Percentiles rank a stretch among this genome's conserved stretches.
phyloP scores from a whole-genome alignment of 176 grass and related monocot genomes.

The Coix lacrymajobi region DNA sequence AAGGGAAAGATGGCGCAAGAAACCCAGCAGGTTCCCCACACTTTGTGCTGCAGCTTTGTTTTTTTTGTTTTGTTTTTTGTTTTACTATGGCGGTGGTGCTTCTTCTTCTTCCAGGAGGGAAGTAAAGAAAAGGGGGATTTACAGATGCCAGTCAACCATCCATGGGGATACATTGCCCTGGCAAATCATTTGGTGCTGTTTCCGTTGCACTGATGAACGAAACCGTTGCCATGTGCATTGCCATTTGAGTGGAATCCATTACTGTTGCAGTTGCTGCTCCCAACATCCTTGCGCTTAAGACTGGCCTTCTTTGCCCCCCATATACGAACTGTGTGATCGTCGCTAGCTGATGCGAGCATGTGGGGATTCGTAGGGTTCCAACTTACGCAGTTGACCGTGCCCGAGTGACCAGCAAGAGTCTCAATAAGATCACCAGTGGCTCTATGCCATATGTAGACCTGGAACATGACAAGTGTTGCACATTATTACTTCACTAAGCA shows the following conservation, averaged over 20 bases:
- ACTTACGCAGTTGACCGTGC: constrained; percentile 81
- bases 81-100: constrained; percentile 7
- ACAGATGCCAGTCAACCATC: constrained; percentile 39
- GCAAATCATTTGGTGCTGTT: constrained; percentile 56
- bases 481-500: background rate
- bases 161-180: background rate
- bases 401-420: constrained; percentile 70
- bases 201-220: constrained; percentile 63
- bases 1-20: constrained; percentile 39
- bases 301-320: constrained; percentile 64
- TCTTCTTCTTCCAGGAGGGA: constrained; percentile 36
- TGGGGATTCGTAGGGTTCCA: constrained; percentile 87
- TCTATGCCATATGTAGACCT: constrained; percentile 98
- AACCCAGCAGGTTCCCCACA: constrained; percentile 43
- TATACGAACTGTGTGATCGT: constrained; percentile 75
- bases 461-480: background rate
- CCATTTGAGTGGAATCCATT: constrained; percentile 37
- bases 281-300: constrained; percentile 53
- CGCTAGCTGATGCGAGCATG: constrained; percentile 85
- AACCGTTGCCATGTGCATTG: constrained; percentile 50
- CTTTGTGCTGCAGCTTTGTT: constrained; percentile 41
- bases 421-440: constrained; percentile 63
- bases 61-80: background rate
- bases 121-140: constrained; percentile 46
- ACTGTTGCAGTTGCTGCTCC: constrained; percentile 44